These are phyloP conservation scores for Picea abies DNA, from an alignment of 83 land plant genomes.

Conservation along the genomic window DNA sequence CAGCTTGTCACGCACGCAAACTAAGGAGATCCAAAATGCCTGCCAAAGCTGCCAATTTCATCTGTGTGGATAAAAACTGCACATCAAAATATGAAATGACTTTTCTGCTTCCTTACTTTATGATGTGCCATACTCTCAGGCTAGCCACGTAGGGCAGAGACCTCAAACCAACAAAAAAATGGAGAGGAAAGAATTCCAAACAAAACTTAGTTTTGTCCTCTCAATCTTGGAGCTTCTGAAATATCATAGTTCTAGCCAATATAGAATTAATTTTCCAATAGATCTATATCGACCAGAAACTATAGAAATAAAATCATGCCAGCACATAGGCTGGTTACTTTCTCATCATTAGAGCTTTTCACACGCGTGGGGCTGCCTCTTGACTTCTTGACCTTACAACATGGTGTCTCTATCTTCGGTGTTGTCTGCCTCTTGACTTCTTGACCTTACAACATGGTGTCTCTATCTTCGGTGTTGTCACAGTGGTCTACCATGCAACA, in stretches of 20 bases:
- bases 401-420: too few relatives aligned
- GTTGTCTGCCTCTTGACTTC: too few relatives aligned
- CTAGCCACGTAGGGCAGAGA: background rate
- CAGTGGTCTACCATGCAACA: conserved; percentile 24
- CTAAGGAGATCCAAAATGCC: background rate
- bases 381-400: background rate
- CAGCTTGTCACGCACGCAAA: too few relatives aligned
- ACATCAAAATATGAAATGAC: background rate
- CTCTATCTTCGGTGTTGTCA: conserved; percentile 33
- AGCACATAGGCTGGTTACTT: background rate
- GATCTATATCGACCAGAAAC: background rate
- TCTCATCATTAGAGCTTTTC: background rate
- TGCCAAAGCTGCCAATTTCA: background rate
- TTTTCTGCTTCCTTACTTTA: background rate
- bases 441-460: background rate
- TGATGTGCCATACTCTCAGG: background rate
- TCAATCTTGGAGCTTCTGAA: background rate
- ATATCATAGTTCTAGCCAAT: background rate
- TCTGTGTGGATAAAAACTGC: conserved; percentile 1
- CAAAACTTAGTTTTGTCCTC: background rate
- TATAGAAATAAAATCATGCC: background rate
- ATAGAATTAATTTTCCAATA: background rate
- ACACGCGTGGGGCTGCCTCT: background rate
- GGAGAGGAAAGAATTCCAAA: background rate
- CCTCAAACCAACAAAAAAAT: background rate